Evolutionary conservation across 768 basidiomycete genomes (phyloP).

Genomic region (Termitomyces sp.): DNA sequence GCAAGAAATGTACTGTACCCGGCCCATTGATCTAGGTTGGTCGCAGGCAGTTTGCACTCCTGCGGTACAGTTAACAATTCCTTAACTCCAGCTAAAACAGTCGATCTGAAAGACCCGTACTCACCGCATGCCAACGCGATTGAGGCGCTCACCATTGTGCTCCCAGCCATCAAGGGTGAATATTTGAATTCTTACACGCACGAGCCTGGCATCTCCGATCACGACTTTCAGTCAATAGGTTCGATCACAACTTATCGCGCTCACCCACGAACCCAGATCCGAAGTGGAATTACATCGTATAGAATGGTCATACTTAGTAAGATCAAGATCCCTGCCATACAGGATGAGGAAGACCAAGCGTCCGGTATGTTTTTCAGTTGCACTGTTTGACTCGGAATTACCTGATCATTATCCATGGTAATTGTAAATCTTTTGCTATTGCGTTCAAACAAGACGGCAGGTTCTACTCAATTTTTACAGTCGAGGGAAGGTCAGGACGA

Average conservation of each 20-base stretch:
- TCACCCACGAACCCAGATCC: constrained; percentile 26
- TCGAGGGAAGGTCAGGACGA: constrained; percentile 46
- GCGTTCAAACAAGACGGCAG: constrained; percentile 40
- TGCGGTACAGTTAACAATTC: not conserved
- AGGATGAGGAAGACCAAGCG: constrained; percentile 63
- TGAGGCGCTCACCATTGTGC: constrained; percentile 59
- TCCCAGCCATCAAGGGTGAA: constrained; percentile 60
- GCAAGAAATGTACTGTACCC: too few relatives aligned
- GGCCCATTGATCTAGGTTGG: not conserved
- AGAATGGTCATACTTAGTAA: constrained; percentile 76
- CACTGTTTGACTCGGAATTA: not conserved
- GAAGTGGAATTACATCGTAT: constrained; percentile 59
- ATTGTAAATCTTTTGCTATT: constrained; percentile 13
- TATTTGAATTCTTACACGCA: constrained; percentile 21
- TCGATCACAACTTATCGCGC: constrained; percentile 20
- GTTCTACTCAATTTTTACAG: constrained; percentile 72
- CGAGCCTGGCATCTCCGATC: constrained; percentile 40
- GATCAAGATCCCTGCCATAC: constrained; percentile 65
- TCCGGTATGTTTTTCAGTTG: constrained; percentile 45
- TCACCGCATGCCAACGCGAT: constrained; percentile 56
- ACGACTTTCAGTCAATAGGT: constrained; percentile 40
- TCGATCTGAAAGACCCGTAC: constrained; percentile 59
- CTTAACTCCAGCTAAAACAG: constrained; percentile 54
- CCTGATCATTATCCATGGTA: constrained; percentile 62
- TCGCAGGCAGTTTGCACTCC: not conserved